Evolutionary conservation across 768 basidiomycete genomes (phyloP).

Genomic region (Sarcodon sp.): DNA sequence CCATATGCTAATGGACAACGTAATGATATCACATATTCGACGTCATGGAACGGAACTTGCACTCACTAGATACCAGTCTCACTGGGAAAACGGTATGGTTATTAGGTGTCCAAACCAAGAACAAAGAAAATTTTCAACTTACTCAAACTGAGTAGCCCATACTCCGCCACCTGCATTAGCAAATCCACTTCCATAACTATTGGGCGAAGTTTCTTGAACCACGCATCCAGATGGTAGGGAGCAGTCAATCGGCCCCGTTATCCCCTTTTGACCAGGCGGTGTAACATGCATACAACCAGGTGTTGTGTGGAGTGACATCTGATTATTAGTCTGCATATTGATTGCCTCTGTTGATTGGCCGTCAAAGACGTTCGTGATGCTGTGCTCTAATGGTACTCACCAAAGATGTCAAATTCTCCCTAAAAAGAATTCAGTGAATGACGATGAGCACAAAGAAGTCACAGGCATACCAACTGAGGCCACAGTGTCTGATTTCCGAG

Average conservation of each 20-base stretch:
- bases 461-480: slow-evolving; percentile 13
- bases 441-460: slow-evolving; percentile 34
- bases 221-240: slow-evolving; percentile 22
- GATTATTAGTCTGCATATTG: slow-evolving; percentile 36
- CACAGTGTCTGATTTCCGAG: slow-evolving; percentile 20
- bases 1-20: slow-evolving; percentile 24
- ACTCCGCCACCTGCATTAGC: slow-evolving; percentile 44
- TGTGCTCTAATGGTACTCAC: not conserved
- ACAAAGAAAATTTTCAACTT: no score
- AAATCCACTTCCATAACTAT: slow-evolving; percentile 29
- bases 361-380: not conserved
- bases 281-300: slow-evolving; percentile 22
- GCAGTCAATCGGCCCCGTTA: slow-evolving; percentile 17
- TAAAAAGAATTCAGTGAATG: slow-evolving; percentile 10
- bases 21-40: slow-evolving; percentile 1
- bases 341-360: slow-evolving; percentile 28
- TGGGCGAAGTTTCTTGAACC: slow-evolving; percentile 20
- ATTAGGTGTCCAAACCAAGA: no score
- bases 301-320: slow-evolving; percentile 43
- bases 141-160: slow-evolving; percentile 58
- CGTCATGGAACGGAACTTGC: not conserved
- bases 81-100: not conserved
- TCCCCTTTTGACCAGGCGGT: slow-evolving; percentile 20
- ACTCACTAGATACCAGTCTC: slow-evolving; percentile 35
- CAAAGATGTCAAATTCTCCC: slow-evolving; percentile 21